These are phyloP conservation scores for Pythium rishiriense DNA, from an alignment of 352 stramenopile species.

Conservation along the genomic window DNA sequence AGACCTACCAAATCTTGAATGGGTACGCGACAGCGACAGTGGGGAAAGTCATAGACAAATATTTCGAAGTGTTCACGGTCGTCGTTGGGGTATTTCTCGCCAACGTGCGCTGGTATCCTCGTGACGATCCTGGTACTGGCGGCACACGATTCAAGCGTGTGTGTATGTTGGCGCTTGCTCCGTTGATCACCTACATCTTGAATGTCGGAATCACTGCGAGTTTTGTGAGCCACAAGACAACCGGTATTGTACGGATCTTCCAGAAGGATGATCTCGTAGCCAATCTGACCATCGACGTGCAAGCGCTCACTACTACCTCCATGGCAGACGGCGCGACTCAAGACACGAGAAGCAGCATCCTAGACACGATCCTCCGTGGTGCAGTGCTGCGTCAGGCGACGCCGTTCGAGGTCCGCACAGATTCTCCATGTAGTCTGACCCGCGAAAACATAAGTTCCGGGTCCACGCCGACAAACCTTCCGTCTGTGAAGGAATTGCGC, in stretches of 20 bases:
- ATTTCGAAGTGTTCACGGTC: constrained; percentile 39
- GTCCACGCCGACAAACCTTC: constrained; percentile 27
- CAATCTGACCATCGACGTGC: neutral
- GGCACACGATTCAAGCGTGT: constrained; percentile 33
- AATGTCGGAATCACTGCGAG: constrained; percentile 42
- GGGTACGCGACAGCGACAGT: constrained; percentile 36
- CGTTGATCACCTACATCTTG: constrained; percentile 41
- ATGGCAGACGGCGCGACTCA: neutral
- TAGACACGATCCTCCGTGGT: constrained; percentile 41
- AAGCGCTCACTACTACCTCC: constrained; percentile 8
- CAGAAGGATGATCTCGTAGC: constrained; percentile 24
- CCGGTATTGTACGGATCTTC: constrained; percentile 37
- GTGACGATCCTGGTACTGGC: constrained; percentile 26
- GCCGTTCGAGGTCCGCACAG: constrained; percentile 35
- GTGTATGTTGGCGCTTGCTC: constrained; percentile 34
- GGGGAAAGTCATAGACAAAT: constrained; percentile 33
- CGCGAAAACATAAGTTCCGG: neutral
- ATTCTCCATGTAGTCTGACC: constrained; percentile 31
- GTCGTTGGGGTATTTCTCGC: constrained; percentile 40
- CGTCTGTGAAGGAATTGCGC: constrained; percentile 32
- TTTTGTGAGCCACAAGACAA: constrained; percentile 43
- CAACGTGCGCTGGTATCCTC: constrained; percentile 40
- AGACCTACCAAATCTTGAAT: constrained; percentile 42
- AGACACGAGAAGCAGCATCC: constrained; percentile 17
- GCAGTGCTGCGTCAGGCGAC: constrained; percentile 29